Evolutionary conservation across 1,284 basidiomycete species (phyloP), one percentile per base, ranked within the genome.

Genomic region (Tylopilus sp.): DNA sequence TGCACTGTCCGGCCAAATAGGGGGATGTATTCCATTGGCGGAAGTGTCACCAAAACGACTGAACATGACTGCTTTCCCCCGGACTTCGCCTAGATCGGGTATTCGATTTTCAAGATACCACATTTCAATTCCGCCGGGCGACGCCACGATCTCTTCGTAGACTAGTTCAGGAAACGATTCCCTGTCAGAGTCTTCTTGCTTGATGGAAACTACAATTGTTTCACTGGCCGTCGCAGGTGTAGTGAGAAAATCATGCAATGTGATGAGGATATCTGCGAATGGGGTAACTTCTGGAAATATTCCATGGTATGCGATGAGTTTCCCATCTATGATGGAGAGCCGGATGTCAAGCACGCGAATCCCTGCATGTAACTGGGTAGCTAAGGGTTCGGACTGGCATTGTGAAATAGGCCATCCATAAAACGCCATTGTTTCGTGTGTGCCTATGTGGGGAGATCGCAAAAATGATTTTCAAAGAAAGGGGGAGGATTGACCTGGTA

Each of bases 291-390:
- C 87, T 0, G 93, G 90, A 72, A 87, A 89, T 59, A 89, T 79
- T 41, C 94, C 95, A 73, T 97, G 95, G 78, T 92, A 95, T n/a
- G 93, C 87, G 70, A 90, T 84, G 60, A 95, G 86, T 58, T 83
- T 79, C 52, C 84, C 83, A 38, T 92, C 77, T 55, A 91, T 82
- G 55, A 93, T 87, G 18, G 92, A 84, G 13, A 97, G 87, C 2
- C 95, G 89, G 59, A 97, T 82, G 72, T 97, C 95, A 52, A 96
- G 74, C 60, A 94, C 86, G 7, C 95, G 90, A 64, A 96, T 91
- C 2, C 94, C 94, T 32, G 84, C 84, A 19, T 81, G 78, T 15
- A 95, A 82, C 76, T 94, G 93, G 38, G 79, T 74, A 26, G 79
- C 77, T 26, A 93, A 84, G 6, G 89, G 22, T 77, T 76, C 32